Evolutionary conservation across 495 filamentous ascomycete genomes (phyloP).

Genomic region (Penicillium maclennaniae): DNA sequence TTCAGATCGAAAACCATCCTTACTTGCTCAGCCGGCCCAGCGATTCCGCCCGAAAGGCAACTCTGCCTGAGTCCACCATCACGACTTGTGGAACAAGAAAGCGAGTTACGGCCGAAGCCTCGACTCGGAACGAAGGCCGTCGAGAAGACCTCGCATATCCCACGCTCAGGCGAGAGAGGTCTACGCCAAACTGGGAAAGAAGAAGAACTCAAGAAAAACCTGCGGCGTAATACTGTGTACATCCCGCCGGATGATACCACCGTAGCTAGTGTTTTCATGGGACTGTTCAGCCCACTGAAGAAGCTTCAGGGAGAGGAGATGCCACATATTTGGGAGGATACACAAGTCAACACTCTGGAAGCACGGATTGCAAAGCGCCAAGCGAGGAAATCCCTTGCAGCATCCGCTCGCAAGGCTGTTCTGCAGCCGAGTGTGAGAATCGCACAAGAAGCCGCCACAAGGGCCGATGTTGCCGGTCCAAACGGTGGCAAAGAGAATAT

Average conservation of each 20-base stretch:
- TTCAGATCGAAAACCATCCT: constrained; percentile 28
- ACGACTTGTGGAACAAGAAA: constrained; percentile 7
- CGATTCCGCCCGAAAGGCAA: constrained; percentile 36
- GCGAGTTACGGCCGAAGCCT: constrained; percentile 3
- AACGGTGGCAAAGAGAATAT: constrained; percentile 49
- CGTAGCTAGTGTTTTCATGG: constrained; percentile 40
- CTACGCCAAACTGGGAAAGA: background rate
- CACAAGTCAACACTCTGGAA: constrained; percentile 24
- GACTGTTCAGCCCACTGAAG: constrained; percentile 36
- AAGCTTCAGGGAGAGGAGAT: background rate
- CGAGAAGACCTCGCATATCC: constrained; percentile 14
- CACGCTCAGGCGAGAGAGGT: constrained; percentile 10
- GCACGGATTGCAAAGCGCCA: constrained; percentile 27
- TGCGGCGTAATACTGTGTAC: constrained; percentile 38
- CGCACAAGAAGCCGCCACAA: constrained; percentile 27
- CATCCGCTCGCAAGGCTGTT: constrained; percentile 28
- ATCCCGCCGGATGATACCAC: constrained; percentile 42
- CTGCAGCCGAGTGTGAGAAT: constrained; percentile 35
- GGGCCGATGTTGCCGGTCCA: constrained; percentile 36
- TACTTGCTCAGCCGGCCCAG: constrained; percentile 43
- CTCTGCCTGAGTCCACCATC: constrained; percentile 20
- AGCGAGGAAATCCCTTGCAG: constrained; percentile 25
- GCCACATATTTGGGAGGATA: constrained; percentile 9
- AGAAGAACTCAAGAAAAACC: constrained; percentile 25
- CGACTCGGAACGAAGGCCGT: constrained; percentile 1